phyloP scores from a whole-genome alignment of 345 rosid species.

The Hirschfeldia incana region DNA sequence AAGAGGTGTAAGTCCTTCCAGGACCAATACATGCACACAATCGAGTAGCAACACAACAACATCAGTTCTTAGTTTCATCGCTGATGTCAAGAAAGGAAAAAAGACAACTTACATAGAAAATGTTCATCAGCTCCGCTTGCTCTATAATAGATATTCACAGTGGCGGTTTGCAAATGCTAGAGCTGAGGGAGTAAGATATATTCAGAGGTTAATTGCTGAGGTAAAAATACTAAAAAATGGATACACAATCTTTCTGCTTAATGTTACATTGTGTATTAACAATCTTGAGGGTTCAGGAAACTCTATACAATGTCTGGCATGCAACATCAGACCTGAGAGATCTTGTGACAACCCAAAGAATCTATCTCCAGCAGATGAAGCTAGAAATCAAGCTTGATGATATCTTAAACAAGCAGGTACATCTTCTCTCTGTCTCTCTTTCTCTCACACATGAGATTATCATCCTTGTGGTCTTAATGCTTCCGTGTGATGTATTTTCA shows the following conservation, averaged over 20 bases:
- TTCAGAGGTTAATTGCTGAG: constrained; percentile 71
- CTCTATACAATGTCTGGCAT: constrained; percentile 69
- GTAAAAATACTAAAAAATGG: constrained; percentile 38
- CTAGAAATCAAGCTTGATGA: constrained; percentile 68
- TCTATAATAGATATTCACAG: constrained; percentile 77
- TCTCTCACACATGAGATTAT: neutral
- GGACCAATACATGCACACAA: constrained; percentile 52
- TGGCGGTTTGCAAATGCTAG: constrained; percentile 89
- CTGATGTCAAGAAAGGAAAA: constrained; percentile 73
- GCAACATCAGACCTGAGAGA: constrained; percentile 61
- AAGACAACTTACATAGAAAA: constrained; percentile 68
- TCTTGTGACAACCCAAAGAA: constrained; percentile 61
- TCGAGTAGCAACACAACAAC: constrained; percentile 47
- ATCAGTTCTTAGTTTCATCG: constrained; percentile 84
- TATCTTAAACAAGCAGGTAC: constrained; percentile 70
- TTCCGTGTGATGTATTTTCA: constrained; percentile 11
- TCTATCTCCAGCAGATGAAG: constrained; percentile 60
- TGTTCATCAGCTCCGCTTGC: constrained; percentile 79
- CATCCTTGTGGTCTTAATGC: constrained; percentile 14
- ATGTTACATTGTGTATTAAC: constrained; percentile 5
- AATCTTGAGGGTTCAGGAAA: constrained; percentile 60
- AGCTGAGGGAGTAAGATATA: constrained; percentile 61
- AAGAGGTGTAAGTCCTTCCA: constrained; percentile 76
- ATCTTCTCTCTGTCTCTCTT: constrained; percentile 15
- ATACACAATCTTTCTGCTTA: neutral